Evolutionary conservation across 208 protist species (phyloP), one percentile per base, ranked within the genome.

Genomic region (Phytomonas serpens): DNA sequence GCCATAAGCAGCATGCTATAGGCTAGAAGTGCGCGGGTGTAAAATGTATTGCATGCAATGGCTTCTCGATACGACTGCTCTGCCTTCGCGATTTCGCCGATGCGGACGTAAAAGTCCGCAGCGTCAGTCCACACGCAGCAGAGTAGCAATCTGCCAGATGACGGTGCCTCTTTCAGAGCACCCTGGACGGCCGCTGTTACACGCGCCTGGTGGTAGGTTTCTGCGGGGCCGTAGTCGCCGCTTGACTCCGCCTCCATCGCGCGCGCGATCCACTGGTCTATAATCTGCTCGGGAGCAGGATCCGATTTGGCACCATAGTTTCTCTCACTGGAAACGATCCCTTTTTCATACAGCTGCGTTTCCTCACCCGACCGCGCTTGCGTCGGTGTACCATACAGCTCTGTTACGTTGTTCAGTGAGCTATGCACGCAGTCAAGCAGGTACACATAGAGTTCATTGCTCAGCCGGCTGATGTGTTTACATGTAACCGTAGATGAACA

Each of bases 21-120:
- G 65, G 84, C 83, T 40, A 92, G 68, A 67, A 97, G 80, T 32
- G 78, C 80, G 34, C 70, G 68, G n/a, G 88, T 71, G 73, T 89
- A 76, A 4, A 23, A 27, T 32, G 88, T 78, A 64, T 93, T 80
- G 74, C 81, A 81, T 27, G 90, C 79, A 68, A 97, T 80, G 32
- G 92, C 90, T 68, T 97, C 93, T 52, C 90, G 89, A 64, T 94
- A 97, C 69, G 85, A 89, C 77, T 94, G 87, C 82, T 97, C 93
- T 27, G 93, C 90, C 72, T 86, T 90, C 40, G 79, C 73, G n/a
- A 84, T 64, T 38, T 93, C 83, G n/a, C 84, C 85, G n/a, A 73
- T 72, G 66, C 90, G 84, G 29, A 88, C 69, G 84, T 89, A 95
- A 76, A 93, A 92, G 63, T 77, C 62, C 4, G 81, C 93, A 52